phyloP scores from a whole-genome alignment of 139 green algal species.

The Micractinium conductrix region DNA sequence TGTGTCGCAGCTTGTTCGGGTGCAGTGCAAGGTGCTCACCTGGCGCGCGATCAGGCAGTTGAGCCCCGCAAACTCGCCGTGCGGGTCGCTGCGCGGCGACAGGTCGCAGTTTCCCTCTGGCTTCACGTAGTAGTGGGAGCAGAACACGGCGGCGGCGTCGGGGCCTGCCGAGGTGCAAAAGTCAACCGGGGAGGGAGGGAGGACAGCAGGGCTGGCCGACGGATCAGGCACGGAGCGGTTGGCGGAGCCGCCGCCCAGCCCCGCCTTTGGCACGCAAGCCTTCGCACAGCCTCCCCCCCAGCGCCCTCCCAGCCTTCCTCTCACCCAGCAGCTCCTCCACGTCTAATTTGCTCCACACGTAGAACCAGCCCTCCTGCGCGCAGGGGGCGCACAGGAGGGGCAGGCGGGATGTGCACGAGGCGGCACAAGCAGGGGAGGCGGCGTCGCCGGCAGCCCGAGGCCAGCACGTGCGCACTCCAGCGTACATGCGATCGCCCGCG shows the following conservation, averaged over 20 bases:
- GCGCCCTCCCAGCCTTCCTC: background rate
- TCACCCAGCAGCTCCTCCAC: conserved; percentile 63
- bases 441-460: no score
- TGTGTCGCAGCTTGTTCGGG: background rate
- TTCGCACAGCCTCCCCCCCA: background rate
- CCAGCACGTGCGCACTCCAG: no score
- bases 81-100: conserved; percentile 76
- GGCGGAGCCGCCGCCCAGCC: no score
- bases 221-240: no score
- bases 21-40: background rate
- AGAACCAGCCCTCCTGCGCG: conserved; percentile 78
- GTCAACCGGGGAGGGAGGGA: background rate
- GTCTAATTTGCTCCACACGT: conserved; percentile 70
- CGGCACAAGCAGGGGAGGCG: no score
- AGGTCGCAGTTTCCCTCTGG: conserved; percentile 64
- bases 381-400: background rate
- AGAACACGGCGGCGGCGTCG: conserved; percentile 37
- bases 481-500: no score
- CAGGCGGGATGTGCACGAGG: no score
- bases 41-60: conserved; percentile 72
- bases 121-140: conserved; percentile 69
- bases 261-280: no score
- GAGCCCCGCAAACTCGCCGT: conserved; percentile 83
- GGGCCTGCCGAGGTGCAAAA: background rate
- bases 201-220: background rate